Percentiles rank a stretch among this genome's conserved stretches.
Evolutionary conservation across 2,329 filamentous ascomycete species (phyloP).

Genomic region (Eutypella sp.): DNA sequence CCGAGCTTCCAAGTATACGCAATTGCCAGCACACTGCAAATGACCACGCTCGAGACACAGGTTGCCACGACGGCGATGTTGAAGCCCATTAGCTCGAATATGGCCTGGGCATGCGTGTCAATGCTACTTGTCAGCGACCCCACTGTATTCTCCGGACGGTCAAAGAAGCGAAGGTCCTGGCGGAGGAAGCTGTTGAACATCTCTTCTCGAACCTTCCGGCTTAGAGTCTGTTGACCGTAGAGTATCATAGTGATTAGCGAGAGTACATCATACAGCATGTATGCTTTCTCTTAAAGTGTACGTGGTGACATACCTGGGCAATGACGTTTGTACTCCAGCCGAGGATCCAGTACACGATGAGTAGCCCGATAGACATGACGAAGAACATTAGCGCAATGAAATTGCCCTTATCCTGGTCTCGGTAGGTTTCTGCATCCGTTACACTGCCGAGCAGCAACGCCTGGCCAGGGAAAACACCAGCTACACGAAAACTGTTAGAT

Average conservation of each 20-base stretch:
- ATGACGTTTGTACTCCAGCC: conserved; percentile 26
- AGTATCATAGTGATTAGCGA: conserved; percentile 5
- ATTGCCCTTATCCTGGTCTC: conserved; percentile 26
- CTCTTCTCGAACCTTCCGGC: conserved; percentile 21
- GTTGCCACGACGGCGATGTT: conserved; percentile 39
- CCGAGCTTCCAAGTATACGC: conserved; percentile 40
- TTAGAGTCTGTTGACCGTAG: conserved; percentile 22
- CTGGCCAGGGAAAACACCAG: conserved; percentile 41
- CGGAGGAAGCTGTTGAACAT: conserved; percentile 24
- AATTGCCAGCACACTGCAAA: conserved; percentile 34
- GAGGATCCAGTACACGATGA: conserved; percentile 32
- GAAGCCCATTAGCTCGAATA: conserved; percentile 40
- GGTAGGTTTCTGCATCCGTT: conserved; percentile 33
- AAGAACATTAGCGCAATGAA: conserved; percentile 41
- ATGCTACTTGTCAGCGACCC: conserved; percentile 29
- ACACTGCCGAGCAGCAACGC: conserved; percentile 36
- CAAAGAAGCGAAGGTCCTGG: conserved; percentile 39
- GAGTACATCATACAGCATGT: background rate
- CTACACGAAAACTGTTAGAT: conserved; percentile 10
- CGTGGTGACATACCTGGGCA: conserved; percentile 23
- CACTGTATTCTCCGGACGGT: conserved; percentile 26
- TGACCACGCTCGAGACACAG: conserved; percentile 34
- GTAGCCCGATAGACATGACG: conserved; percentile 30
- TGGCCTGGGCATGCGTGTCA: conserved; percentile 31
- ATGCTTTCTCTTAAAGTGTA: background rate